Conservation (phyloP, 148 eudicot genomes). For the Amaranthus hypochondriacus region DNA sequence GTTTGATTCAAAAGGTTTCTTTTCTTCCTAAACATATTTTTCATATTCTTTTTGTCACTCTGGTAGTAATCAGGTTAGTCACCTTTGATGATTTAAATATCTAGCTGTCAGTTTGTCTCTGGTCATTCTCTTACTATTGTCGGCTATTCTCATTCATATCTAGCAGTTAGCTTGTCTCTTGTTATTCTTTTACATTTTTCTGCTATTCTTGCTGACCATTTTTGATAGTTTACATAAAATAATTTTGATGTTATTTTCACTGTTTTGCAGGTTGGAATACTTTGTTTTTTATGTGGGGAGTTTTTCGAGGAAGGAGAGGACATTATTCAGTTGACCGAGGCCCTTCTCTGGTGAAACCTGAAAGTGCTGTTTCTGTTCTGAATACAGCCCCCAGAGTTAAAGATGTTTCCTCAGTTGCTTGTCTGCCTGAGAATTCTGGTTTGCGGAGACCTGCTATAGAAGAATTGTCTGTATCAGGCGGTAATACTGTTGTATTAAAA, state of each 20-base stretch:
- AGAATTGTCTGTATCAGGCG: slow-evolving; percentile 25
- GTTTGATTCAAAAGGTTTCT: background rate
- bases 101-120: background rate
- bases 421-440: slow-evolving; percentile 36
- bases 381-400: slow-evolving; percentile 9
- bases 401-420: slow-evolving; percentile 28
- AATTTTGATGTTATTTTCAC: slow-evolving; percentile 3
- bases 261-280: slow-evolving; percentile 79
- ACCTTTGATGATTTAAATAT: background rate
- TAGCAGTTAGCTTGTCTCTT: background rate
- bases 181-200: background rate
- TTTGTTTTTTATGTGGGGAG: slow-evolving; percentile 84
- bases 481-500: slow-evolving; percentile 19
- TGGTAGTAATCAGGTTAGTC: slow-evolving; percentile 1
- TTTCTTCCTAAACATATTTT: background rate
- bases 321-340: slow-evolving; percentile 31
- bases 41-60: background rate
- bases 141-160: too few relatives aligned
- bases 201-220: too few relatives aligned
- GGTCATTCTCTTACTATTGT: background rate
- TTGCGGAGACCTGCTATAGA: slow-evolving; percentile 32
- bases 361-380: slow-evolving; percentile 24
- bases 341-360: slow-evolving; percentile 29
- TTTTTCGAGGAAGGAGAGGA: slow-evolving; percentile 59
- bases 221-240: background rate